Base-by-base conservation (phyloP, 1,284 basidiomycete genomes). In the Cryptococcus sp. region DNA sequence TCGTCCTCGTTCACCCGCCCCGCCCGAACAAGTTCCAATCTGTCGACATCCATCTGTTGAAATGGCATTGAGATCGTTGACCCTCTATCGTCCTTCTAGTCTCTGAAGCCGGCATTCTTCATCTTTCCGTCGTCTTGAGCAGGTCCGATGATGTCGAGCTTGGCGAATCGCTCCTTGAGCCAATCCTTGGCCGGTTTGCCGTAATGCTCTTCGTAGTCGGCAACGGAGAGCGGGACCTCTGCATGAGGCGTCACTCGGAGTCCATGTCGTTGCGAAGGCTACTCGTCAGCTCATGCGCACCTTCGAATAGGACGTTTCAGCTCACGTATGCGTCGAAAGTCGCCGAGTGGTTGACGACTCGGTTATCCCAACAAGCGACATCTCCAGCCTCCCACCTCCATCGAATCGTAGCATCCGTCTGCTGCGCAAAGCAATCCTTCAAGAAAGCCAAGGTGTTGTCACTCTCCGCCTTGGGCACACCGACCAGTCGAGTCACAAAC, bases 201-300 rank as follows among this genome's bases (percentile, higher is more conserved):
- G 16, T 54, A 61, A 57, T 76, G 63, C 39, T 68, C 68, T 71
- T 88, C 86, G 63, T 86, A 88, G 39, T 82, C 83, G 35, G 75
- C 79, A n/a, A 88, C 87, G 0, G 83, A 85, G 19, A 77, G 75
- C 2, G 87, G 87, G 50, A 78, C 78, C 69, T 89, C 85, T 22
- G 81, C 87, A 56, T 84, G 85, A 42, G 86, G 86, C 2, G 87
- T 89, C n/a, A 83, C 82, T 43, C 87, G 81, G 39, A 88, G 74
- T 7, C 85, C 86, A 63, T 89, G 86, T 43, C 87, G 79, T 39
- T 77, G 80, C 3, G 64, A 63, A 2, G 67, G 67, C 56, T 59
- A 85, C 9, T 31, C 41, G 44, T 54, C 43, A 11, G 36, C 37
- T 31, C 28, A 34, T 43, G 12, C 6, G 34, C 32, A 44, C 21